phyloP scores from a whole-genome alignment of 202 grass and related monocot genomes.

The Eragrostis tef region DNA sequence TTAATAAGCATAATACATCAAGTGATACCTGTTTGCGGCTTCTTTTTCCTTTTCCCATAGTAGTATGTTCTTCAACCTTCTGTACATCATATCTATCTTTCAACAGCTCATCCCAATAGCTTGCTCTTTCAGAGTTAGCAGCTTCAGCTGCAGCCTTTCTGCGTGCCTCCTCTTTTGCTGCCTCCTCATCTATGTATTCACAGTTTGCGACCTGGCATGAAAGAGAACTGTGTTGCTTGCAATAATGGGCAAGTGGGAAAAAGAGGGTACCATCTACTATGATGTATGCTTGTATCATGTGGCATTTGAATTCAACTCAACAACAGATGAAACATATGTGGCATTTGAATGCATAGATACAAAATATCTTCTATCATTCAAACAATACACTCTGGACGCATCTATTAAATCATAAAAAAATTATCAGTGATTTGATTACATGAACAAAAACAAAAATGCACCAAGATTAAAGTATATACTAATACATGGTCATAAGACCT shows the following conservation, averaged over 20 bases:
- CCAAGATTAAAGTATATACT: not conserved
- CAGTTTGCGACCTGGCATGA: constrained; percentile 82
- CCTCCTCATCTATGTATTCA: constrained; percentile 95
- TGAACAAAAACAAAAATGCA: constrained; percentile 10
- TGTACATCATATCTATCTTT: constrained; percentile 76
- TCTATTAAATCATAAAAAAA: too few relatives aligned
- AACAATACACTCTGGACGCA: not conserved
- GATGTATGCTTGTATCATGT: constrained; percentile 29
- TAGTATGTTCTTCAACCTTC: constrained; percentile 86
- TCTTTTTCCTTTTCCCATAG: constrained; percentile 99
- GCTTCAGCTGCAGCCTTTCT: constrained; percentile 71
- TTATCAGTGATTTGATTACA: not conserved
- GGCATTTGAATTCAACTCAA: not conserved
- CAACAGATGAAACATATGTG: constrained; percentile 22
- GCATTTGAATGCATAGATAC: not conserved
- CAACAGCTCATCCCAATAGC: constrained; percentile 92
- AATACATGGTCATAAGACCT: not conserved
- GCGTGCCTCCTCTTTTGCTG: constrained; percentile 83
- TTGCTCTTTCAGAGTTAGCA: constrained; percentile 61
- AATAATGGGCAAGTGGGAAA: constrained; percentile 31
- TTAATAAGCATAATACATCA: constrained; percentile 7
- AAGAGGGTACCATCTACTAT: not conserved
- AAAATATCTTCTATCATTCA: not conserved
- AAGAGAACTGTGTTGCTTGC: constrained; percentile 36
- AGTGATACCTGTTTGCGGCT: constrained; percentile 87